phyloP scores from a whole-genome alignment of 306 rosid genomes.

The Carpinus viminea region DNA sequence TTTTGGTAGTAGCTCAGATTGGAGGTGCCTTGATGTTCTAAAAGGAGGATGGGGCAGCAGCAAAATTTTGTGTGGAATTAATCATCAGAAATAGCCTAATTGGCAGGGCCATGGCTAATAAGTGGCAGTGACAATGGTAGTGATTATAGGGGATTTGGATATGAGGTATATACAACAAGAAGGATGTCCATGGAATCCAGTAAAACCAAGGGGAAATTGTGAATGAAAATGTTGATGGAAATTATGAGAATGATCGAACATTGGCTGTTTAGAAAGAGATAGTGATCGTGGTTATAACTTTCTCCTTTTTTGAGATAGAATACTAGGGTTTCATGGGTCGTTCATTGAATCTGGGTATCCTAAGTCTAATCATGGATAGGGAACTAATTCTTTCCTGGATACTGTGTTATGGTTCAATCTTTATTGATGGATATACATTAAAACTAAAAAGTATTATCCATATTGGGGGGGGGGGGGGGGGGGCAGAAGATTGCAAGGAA shows the following conservation, averaged over 20 bases:
- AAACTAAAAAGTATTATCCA: not conserved
- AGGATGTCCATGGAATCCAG: not conserved
- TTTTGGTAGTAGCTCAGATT: not conserved
- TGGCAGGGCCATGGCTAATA: not conserved
- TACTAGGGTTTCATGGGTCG: not conserved
- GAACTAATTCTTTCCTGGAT: not conserved
- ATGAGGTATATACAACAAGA: not conserved
- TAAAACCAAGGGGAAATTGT: not conserved
- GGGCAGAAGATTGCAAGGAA: not conserved
- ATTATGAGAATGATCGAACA: not conserved
- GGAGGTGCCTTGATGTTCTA: conserved; percentile 15
- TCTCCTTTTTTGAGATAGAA: not conserved
- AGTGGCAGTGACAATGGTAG: not conserved
- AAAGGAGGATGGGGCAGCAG: not conserved
- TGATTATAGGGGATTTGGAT: not conserved
- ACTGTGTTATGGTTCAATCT: not conserved
- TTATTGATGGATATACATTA: not conserved
- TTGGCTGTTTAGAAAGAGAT: not conserved
- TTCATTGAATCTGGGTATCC: not conserved
- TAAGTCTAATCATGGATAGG: not conserved
- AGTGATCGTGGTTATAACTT: not conserved
- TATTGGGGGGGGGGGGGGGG: too few relatives aligned
- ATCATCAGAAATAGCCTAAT: not conserved
- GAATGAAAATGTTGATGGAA: not conserved
- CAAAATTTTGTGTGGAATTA: not conserved